A percentile compares a stretch with the other conserved stretches of the same genome.
These are phyloP conservation scores for Tulasnella sp. DNA, from an alignment of 768 basidiomycete genomes.

Conservation along the genomic window DNA sequence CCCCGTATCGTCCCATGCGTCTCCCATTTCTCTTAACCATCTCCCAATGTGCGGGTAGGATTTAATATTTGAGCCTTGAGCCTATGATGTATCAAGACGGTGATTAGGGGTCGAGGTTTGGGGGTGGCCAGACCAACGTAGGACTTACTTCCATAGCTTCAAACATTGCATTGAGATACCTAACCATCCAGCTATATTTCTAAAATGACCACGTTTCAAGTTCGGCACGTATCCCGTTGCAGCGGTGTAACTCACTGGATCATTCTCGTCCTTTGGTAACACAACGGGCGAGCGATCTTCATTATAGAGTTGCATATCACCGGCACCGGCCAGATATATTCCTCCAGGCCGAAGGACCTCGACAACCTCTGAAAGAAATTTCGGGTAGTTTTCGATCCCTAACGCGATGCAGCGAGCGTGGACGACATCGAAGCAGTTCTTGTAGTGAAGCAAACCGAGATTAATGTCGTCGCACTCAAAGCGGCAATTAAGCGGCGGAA, in stretches of 20 bases:
- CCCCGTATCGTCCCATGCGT: slow-evolving; percentile 10
- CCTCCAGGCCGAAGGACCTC: slow-evolving; percentile 23
- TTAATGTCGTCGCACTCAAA: slow-evolving; percentile 28
- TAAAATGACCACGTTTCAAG: not conserved
- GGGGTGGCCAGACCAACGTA: not conserved
- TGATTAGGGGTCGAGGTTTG: not conserved
- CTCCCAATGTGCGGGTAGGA: not conserved
- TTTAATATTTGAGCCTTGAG: not conserved
- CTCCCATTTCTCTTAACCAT: slow-evolving; percentile 16
- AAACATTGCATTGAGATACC: not conserved
- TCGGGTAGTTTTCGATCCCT: slow-evolving; percentile 17
- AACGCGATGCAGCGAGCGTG: slow-evolving; percentile 11
- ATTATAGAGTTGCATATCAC: slow-evolving; percentile 14
- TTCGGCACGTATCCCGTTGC: not conserved
- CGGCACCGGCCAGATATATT: slow-evolving; percentile 14
- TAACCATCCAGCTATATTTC: not conserved
- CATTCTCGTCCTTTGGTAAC: not conserved
- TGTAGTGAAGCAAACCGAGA: slow-evolving; percentile 21
- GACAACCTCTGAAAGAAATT: not conserved
- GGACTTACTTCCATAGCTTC: slow-evolving; percentile 5
- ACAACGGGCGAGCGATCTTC: slow-evolving; percentile 6
- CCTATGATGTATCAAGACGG: not conserved
- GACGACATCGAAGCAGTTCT: slow-evolving; percentile 18
- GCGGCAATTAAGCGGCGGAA: slow-evolving; percentile 20
- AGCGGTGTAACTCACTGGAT: not conserved